Percentiles rank a stretch among this genome's conserved stretches.
Evolutionary conservation across 225 moss, liverwort and hornwort genomes (phyloP).

Genomic region (Physcomitrellopsis africana): DNA sequence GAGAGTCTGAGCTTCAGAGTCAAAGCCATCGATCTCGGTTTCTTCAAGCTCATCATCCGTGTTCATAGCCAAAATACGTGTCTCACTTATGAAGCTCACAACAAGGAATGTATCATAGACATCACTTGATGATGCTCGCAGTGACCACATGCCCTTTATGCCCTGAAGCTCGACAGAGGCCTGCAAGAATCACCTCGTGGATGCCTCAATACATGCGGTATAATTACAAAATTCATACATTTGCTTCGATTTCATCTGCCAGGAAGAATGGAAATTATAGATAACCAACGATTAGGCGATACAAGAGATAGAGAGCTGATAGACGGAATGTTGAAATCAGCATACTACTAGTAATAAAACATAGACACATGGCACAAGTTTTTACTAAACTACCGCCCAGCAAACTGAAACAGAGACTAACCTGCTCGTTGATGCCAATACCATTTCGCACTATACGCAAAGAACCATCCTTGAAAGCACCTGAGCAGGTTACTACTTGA

Average conservation of each 20-base stretch:
- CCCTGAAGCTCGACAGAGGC: constrained; percentile 98
- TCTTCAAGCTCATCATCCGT: constrained; percentile 98
- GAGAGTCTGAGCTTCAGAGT: constrained; percentile 96
- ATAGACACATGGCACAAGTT: constrained; percentile 4
- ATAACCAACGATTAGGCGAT: constrained; percentile 11
- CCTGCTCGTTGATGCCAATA: constrained; percentile 99
- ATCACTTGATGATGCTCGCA: constrained; percentile 91
- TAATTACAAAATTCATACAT: neutral
- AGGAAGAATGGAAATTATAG: neutral
- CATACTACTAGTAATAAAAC: neutral
- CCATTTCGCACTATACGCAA: constrained; percentile 98
- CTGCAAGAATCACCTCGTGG: constrained; percentile 52
- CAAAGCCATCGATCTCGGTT: constrained; percentile 97
- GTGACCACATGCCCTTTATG: constrained; percentile 99
- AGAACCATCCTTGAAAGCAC: constrained; percentile 97
- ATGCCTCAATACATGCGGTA: constrained; percentile 28
- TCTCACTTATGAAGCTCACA: constrained; percentile 98
- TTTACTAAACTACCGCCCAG: constrained; percentile 7
- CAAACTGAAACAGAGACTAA: constrained; percentile 29
- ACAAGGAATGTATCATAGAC: constrained; percentile 90
- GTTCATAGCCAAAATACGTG: constrained; percentile 98
- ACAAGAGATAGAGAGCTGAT: constrained; percentile 4
- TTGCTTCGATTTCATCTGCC: constrained; percentile 1
- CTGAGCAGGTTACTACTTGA: constrained; percentile 97
- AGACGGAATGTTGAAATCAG: constrained; percentile 9